Evolutionary conservation across 495 filamentous ascomycete species (phyloP), one percentile per base, ranked within the genome.

Genomic region (Parachaetomium inaequale): DNA sequence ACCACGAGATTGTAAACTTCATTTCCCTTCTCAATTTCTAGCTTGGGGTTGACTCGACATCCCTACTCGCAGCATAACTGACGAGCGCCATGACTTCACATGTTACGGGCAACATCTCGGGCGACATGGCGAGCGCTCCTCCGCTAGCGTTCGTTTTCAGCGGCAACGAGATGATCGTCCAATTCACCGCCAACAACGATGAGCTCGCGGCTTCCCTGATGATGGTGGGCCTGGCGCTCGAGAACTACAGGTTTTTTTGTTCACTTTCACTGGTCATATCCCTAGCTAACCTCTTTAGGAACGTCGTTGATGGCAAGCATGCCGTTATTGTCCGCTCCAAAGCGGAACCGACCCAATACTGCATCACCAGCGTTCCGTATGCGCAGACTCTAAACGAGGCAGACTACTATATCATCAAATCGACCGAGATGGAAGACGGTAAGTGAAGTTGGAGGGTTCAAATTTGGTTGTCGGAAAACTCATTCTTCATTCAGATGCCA

Each of bases 141-240:
- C 59, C 50, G 12, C n/a, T 61, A 38, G 47, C 59, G 2, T 61
- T 61, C n/a, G 34, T 55, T 21, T 61, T 61, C 50, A 25, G 5
- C n/a, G 59, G 59, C n/a, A 61, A 54, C 25, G 62, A 64, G 29
- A 59, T 59, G 49, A 54, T 64, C 12, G 51, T 64, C 29, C 62
- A 64, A 10, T 59, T 50, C 40, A 59, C 50, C 7, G 50, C 62
- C 19, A 54, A 52, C 34, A 34, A 8, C 17, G 53, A 63, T 34
- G 61, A 63, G 3, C 2, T 46, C 26, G 34, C 38, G 7, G 55
- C 25, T 46, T 38, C 56, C 25, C 17, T 55, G 4, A 23, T n/a
- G 1, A 7, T 23, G 23, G 7, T 59, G 10, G 29, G 34, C 6
- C 6, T 17, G n/a, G 56, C 42, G 17, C n/a, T 47, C 3, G 11